Conservation (phyloP, 1,139 yeast genomes). For the Saccharomyces hybrid region DNA sequence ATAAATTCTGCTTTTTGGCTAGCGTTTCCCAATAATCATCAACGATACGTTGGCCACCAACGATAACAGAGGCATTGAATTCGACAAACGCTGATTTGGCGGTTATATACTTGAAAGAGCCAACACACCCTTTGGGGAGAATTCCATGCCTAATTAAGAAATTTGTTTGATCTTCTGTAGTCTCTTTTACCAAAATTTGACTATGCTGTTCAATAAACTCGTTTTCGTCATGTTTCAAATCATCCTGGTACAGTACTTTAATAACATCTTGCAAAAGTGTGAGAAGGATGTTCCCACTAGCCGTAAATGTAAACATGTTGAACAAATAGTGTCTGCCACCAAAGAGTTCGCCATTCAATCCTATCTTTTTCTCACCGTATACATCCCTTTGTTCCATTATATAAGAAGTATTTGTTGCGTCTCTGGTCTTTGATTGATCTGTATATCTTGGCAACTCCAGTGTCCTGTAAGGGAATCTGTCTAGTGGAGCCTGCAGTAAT, state of each 20-base stretch:
- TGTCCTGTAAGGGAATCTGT: conserved; percentile 12
- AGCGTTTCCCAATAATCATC: conserved; percentile 78
- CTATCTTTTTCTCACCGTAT: conserved; percentile 69
- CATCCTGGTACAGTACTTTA: conserved; percentile 11
- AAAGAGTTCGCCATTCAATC: conserved; percentile 51
- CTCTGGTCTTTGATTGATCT: conserved; percentile 23
- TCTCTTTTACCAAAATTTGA: conserved; percentile 18
- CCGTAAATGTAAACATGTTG: conserved; percentile 47
- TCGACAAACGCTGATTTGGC: conserved; percentile 51
- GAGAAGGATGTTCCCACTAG: conserved; percentile 11
- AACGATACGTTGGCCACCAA: conserved; percentile 53
- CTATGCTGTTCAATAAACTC: conserved; percentile 14
- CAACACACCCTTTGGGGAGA: conserved; percentile 1
- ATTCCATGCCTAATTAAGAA: conserved; percentile 10
- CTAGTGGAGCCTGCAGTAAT: conserved; percentile 16
- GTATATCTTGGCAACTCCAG: conserved; percentile 31
- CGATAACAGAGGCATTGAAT: conserved; percentile 63
- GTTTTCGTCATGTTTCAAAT: conserved; percentile 3
- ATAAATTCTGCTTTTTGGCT: conserved; percentile 53
- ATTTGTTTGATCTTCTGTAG: conserved; percentile 10
- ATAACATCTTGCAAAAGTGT: conserved; percentile 22
- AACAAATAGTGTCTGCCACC: conserved; percentile 73
- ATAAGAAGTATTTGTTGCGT: conserved; percentile 10
- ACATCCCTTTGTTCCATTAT: conserved; percentile 46
- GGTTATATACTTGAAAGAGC: conserved; percentile 13